Evolutionary conservation across 345 rosid genomes (phyloP), one percentile per base, ranked within the genome.

Genomic region (Mallotus nudiflorus): DNA sequence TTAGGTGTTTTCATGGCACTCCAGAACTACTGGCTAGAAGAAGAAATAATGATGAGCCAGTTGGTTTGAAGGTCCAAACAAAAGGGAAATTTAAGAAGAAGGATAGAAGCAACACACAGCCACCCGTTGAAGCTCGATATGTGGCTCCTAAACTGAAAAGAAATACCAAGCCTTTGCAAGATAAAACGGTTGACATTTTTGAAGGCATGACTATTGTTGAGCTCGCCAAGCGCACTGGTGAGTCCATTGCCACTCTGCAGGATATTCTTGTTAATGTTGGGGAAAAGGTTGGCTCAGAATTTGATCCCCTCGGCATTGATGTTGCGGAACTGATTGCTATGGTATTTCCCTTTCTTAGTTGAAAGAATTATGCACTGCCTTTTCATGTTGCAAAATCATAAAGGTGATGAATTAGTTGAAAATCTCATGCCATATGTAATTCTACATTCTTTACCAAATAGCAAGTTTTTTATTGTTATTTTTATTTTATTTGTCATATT

Each of bases 111-210:
- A 60, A 39, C 75, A 81, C 56, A 49, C 79, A 77, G 66, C 85
- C 94, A 11, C 97, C 99, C 2, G 84, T 88, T 73, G 97, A 90
- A 78, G 87, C 91, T 82, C 92, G 86, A 20, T 90, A 90, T 59
- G 86, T 89, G 66, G 87, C 91, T 62, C 86, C 87, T 64, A 88
- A 84, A 82, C 80, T 81, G 28, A 84, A 83, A 82, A 81, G 76
- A 76, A 71, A 56, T 49, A 73, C 68, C 51, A 88, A 86, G 63
- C 67, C 82, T 42, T 73, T 70, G 45, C 88, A 76, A 60, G 90
- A 84, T 70, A 90, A 87, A 80, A 88, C 84, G 0, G 70, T 89
- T 8, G 91, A 90, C 66, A 89, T 95, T 74, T 95, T 92, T 78
- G 91, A 88, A 75, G 97, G 99, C 76, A 90, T 90, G 87, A 83